phyloP scores from a whole-genome alignment of 2,329 filamentous ascomycete species.

The Cyanodermella asteris region DNA sequence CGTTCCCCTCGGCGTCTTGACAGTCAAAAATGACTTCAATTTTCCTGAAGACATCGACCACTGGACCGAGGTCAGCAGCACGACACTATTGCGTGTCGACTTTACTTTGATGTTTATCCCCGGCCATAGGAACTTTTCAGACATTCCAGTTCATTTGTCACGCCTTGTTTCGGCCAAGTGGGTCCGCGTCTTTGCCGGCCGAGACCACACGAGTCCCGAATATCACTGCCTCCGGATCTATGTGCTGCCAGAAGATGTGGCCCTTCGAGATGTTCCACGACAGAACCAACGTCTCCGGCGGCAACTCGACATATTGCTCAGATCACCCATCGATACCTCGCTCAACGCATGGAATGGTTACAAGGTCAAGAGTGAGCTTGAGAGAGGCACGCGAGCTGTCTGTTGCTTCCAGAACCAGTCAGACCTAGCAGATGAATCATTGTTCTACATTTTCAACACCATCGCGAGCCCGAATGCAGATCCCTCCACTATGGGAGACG shows the following conservation, averaged over 20 bases:
- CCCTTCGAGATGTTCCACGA: slow-evolving; percentile 14
- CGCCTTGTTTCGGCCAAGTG: slow-evolving; percentile 1
- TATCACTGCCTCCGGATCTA: slow-evolving; percentile 15
- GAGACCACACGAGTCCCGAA: slow-evolving; percentile 2
- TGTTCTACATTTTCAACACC: slow-evolving; percentile 30
- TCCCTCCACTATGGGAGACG: no score
- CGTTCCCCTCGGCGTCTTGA: slow-evolving; percentile 4
- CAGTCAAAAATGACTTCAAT: no score
- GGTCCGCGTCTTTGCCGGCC: slow-evolving; percentile 3
- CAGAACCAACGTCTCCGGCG: slow-evolving; percentile 14
- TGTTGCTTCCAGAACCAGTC: slow-evolving; percentile 6
- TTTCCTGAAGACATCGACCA: slow-evolving; percentile 1
- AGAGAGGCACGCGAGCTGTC: slow-evolving; percentile 3
- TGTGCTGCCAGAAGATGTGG: slow-evolving; percentile 19
- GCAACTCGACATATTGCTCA: slow-evolving; percentile 18
- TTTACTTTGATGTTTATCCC: slow-evolving; percentile 3
- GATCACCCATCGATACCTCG: slow-evolving; percentile 18
- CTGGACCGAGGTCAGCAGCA: slow-evolving; percentile 1
- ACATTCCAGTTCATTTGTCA: slow-evolving; percentile 1
- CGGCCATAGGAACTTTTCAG: slow-evolving; percentile 1
- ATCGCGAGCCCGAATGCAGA: slow-evolving; percentile 17
- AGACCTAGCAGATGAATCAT: slow-evolving; percentile 18
- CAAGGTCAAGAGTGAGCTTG: slow-evolving; percentile 5
- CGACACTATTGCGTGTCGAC: slow-evolving; percentile 1
- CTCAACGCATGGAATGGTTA: slow-evolving; percentile 17